phyloP scores from a whole-genome alignment of 2,329 filamentous ascomycete species.

The Penicillium sp. region DNA sequence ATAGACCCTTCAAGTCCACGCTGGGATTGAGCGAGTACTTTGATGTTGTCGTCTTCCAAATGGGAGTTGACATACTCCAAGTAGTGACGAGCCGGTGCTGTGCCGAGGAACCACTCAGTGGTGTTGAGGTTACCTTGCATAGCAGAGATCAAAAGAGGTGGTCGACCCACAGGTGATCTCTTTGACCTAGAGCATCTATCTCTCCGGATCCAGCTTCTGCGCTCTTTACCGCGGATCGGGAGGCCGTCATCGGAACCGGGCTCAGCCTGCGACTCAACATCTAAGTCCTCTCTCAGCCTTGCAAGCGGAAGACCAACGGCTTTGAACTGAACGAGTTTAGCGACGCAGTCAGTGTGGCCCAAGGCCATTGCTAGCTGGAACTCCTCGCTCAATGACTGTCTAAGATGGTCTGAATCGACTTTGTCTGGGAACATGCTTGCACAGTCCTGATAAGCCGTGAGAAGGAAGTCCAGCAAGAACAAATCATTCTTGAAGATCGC shows the following conservation, averaged over 20 bases:
- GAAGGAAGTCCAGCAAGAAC: constrained; percentile 51
- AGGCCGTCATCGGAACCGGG: constrained; percentile 71
- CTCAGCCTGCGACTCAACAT: constrained; percentile 58
- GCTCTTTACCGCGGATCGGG: constrained; percentile 66
- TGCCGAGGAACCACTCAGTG: constrained; percentile 72
- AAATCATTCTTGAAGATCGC: constrained; percentile 52
- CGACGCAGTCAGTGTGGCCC: constrained; percentile 34
- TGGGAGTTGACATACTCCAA: constrained; percentile 61
- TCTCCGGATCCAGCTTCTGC: constrained; percentile 68
- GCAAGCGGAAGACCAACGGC: constrained; percentile 67
- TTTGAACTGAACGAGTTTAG: constrained; percentile 59
- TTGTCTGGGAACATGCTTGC: constrained; percentile 4
- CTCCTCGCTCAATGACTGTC: constrained; percentile 28
- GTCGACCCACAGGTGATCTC: neutral
- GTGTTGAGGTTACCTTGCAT: constrained; percentile 55
- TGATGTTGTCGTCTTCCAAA: constrained; percentile 57
- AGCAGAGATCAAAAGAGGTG: constrained; percentile 33
- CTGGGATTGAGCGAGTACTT: constrained; percentile 54
- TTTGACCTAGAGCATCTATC: constrained; percentile 45
- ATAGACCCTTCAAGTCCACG: constrained; percentile 62
- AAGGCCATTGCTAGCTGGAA: constrained; percentile 43
- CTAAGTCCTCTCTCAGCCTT: constrained; percentile 60
- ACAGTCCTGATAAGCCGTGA: constrained; percentile 47
- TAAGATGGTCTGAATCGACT: constrained; percentile 6
- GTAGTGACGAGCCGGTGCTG: constrained; percentile 63